Evolutionary conservation across 176 grass and related monocot genomes (phyloP), one percentile per base, ranked within the genome.

Genomic region (Oryza longistaminata): DNA sequence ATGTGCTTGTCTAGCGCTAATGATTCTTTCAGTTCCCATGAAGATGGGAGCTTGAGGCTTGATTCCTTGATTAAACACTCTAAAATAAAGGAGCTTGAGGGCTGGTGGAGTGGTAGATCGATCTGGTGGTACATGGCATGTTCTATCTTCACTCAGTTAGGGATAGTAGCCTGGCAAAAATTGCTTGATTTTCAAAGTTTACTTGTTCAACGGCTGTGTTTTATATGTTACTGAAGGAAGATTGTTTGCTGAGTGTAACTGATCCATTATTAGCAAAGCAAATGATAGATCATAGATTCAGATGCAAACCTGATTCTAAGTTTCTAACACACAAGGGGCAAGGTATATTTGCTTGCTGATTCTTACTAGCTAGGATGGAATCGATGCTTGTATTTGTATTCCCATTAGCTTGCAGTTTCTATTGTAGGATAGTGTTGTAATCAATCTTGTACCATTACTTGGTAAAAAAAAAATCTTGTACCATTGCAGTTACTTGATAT

Each of bases 321-420:
- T 64, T 74, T 52, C 52, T 78, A 75, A 34, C 17, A 17, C 49
- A 79, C 65, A 58, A 58, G 64, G 76, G 39, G 52, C 34, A 81
- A 85, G 82, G 48, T 80, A 87, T 48, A 79, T 79, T 21, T 81
- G 78, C 35, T 81, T 81, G 76, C 71, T 89, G 61, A 25, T 64
- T 78, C 81, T 73, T 37, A 37, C 43, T 68, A 68, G 19, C 78
- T 61, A 79, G 15, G 82, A 82, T 55, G 21, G 24, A 90, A 61
- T 66, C 5, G 43, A 33, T 62, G 49, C 24, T 69, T 73, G 74
- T 79, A 62, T 64, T 44, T 83, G 61, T 79, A 79, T 46, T 52
- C 58, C 78, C 83, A 78, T 66, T 77, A 86, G 49, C 16, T 25
- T 27, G 37, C 19, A 4, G 2, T 66, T 37, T 39, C 66, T 67